Conservation (phyloP, 495 filamentous ascomycete genomes). For the Penicillium flavigenum region DNA sequence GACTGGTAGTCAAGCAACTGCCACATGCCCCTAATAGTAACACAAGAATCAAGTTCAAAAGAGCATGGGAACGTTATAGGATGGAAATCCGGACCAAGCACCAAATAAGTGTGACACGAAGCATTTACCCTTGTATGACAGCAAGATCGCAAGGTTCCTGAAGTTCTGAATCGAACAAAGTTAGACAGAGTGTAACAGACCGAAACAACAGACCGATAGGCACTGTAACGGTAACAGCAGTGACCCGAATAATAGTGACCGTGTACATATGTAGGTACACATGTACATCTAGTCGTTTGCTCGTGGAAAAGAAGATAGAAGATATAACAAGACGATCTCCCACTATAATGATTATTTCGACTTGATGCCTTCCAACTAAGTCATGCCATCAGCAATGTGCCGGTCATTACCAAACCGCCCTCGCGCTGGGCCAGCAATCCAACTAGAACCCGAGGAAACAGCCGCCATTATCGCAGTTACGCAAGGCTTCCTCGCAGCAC, state of each 20-base stretch:
- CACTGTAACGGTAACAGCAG: conserved; percentile 25
- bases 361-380: not conserved
- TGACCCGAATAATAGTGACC: not conserved
- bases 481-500: conserved; percentile 36
- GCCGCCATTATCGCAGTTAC: conserved; percentile 35
- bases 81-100: not conserved
- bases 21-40: not conserved
- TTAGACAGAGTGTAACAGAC: conserved; percentile 13
- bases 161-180: not conserved
- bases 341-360: not conserved
- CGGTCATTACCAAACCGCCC: conserved; percentile 19
- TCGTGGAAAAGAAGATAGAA: not conserved
- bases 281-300: conserved; percentile 6
- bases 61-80: not conserved
- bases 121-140: conserved; percentile 1
- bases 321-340: not conserved
- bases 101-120: conserved; percentile 2
- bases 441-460: conserved; percentile 22
- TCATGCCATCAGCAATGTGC: conserved; percentile 21
- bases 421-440: conserved; percentile 1
- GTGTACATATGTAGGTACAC: conserved; percentile 7
- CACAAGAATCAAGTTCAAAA: not conserved
- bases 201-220: conserved; percentile 7
- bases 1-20: not conserved
- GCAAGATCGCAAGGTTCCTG: conserved; percentile 2